Evolutionary conservation across 768 basidiomycete genomes (phyloP), one percentile per base, ranked within the genome.

Genomic region (Nidularia sp.): DNA sequence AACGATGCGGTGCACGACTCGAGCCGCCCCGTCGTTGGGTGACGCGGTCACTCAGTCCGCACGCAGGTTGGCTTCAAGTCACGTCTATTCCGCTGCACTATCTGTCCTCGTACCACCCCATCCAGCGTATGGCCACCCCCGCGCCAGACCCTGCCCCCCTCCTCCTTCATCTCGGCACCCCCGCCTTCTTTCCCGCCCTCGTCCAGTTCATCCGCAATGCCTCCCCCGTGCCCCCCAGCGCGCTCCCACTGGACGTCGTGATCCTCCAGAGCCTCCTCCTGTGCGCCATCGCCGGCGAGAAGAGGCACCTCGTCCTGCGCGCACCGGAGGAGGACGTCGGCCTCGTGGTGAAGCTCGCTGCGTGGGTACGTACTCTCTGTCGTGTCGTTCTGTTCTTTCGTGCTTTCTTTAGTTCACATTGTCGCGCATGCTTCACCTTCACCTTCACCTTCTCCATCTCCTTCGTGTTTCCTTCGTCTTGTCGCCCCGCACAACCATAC

Each of bases 251-350:
- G 2, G 86, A 90, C 49, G 73, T 79, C 7, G 76, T 81, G 48
- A 76, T 88, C 41, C 66, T 89, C 18, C 85, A 85, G 62, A 81
- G 84, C 18, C 67, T 89, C 12, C 76, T 90, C 32, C 76, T 85
- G 3, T 86, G 79, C 62, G 70, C 90, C 45, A 68, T 86, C 34
- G 75, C 86, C 2, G 80, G 80, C 1, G 71, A 84, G 57, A 83
- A 77, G 55, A 29, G 25, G 25, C 75, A 88, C 62, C 68, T 90
- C 31, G 73, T 91, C 51, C 68, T 91, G 13, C 76, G 84, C 43
- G 80, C 86, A 1, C 73, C 71, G 8, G 83, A 85, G 55, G 84
- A 88, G 50, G 89, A 90, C 53, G 66, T 89, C 33, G 60, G 72
- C 25, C 62, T 83, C 6, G 81, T 87, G 29, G 74, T 77, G 34